Conservation (phyloP, 2,329 filamentous ascomycete species). For the Exophiala spinifera region DNA sequence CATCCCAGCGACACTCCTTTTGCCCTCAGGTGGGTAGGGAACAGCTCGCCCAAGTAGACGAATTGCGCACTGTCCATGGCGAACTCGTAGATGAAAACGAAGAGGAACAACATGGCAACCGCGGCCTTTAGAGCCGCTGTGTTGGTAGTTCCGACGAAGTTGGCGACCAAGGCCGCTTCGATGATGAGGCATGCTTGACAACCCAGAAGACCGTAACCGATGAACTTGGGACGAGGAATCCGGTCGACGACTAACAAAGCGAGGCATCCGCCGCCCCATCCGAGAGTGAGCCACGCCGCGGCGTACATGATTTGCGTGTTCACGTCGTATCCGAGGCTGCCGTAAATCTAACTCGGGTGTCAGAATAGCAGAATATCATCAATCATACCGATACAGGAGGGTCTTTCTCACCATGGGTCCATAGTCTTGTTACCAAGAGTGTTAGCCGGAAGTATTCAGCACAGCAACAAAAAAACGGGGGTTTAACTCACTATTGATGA, state of each 20-base stretch:
- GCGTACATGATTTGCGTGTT: slow-evolving; percentile 23
- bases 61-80: slow-evolving; percentile 49
- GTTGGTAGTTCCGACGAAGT: slow-evolving; percentile 36
- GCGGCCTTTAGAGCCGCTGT: slow-evolving; percentile 33
- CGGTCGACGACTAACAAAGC: slow-evolving; percentile 21
- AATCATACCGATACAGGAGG: no score
- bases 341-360: no score
- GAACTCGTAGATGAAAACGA: slow-evolving; percentile 40
- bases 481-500: slow-evolving; percentile 40
- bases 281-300: slow-evolving; percentile 26
- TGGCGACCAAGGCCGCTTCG: slow-evolving; percentile 38
- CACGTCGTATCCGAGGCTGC: slow-evolving; percentile 43
- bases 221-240: slow-evolving; percentile 22
- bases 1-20: slow-evolving; percentile 33
- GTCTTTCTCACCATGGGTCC: slow-evolving; percentile 43
- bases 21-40: slow-evolving; percentile 42
- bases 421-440: slow-evolving; percentile 37
- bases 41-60: slow-evolving; percentile 46
- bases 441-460: no score
- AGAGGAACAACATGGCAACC: slow-evolving; percentile 39
- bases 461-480: no score
- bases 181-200: slow-evolving; percentile 41
- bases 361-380: no score
- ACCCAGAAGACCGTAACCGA: slow-evolving; percentile 37
- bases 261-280: slow-evolving; percentile 16